Evolutionary conservation across 495 filamentous ascomycete species (phyloP).

Genomic region (Aspergillus avenaceus): DNA sequence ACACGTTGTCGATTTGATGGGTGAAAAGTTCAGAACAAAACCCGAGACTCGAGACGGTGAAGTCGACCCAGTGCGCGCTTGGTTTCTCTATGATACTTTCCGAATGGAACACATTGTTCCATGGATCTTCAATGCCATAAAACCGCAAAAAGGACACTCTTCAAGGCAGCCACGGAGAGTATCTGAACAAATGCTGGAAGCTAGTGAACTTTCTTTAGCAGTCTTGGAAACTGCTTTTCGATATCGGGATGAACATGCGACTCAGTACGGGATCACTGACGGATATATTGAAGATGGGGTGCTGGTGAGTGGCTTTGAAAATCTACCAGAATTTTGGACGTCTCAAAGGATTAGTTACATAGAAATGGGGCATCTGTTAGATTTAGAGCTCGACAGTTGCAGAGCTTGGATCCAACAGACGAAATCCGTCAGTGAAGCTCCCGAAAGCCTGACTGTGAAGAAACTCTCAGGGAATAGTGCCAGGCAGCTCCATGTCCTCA

Average conservation of each 20-base stretch:
- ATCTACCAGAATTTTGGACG: constrained; percentile 78
- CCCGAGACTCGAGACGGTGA: constrained; percentile 53
- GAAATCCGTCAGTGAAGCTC: constrained; percentile 22
- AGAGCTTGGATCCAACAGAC: constrained; percentile 38
- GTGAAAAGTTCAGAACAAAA: constrained; percentile 61
- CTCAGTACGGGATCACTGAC: constrained; percentile 64
- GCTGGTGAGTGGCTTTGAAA: constrained; percentile 53
- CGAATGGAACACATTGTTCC: constrained; percentile 70
- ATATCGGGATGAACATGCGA: constrained; percentile 65
- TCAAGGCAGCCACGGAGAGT: constrained; percentile 28
- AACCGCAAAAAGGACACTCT: constrained; percentile 44
- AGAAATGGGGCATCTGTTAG: constrained; percentile 48
- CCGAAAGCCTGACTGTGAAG: constrained; percentile 31
- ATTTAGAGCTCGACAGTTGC: constrained; percentile 41
- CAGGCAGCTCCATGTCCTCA: constrained; percentile 52
- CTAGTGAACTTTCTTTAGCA: constrained; percentile 70
- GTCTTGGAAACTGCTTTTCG: constrained; percentile 67
- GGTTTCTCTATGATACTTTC: constrained; percentile 75
- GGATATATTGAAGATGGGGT: constrained; percentile 67
- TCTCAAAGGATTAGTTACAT: constrained; percentile 43
- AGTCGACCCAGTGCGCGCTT: constrained; percentile 70
- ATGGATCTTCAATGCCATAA: constrained; percentile 69
- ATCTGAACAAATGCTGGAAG: constrained; percentile 64
- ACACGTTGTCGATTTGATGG: constrained; percentile 65
- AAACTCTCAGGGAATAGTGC: constrained; percentile 51